These are phyloP conservation scores for Nicotiana rustica DNA, from an alignment of 305 asterid genomes.

Conservation along the genomic window DNA sequence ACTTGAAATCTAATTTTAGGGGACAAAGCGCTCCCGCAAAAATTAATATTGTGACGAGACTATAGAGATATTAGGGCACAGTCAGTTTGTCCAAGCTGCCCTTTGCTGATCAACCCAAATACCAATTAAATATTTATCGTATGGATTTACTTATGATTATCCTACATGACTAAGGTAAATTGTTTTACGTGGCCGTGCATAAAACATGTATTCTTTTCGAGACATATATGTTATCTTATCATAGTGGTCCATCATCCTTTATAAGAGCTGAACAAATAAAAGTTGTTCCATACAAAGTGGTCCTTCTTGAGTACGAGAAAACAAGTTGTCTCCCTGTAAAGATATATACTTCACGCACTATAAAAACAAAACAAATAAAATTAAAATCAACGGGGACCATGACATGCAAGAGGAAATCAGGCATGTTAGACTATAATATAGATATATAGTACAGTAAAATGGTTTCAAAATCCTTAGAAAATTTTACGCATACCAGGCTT, in stretches of 20 bases:
- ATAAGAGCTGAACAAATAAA: not conserved
- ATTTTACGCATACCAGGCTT: conserved; percentile 35
- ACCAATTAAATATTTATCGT: no score
- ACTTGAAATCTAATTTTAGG: no score
- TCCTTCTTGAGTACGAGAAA: conserved; percentile 43
- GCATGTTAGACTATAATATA: conserved; percentile 22
- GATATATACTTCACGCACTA: conserved; percentile 1
- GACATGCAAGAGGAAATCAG: conserved; percentile 27
- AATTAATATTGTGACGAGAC: no score
- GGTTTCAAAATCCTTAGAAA: conserved; percentile 36
- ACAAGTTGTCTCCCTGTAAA: conserved; percentile 28
- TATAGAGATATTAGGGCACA: no score
- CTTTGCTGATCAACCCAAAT: no score
- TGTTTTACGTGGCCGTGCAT: no score
- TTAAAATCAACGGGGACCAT: conserved; percentile 50
- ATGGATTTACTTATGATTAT: not conserved
- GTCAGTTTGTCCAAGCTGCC: no score
- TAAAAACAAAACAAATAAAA: not conserved
- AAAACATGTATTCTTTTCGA: not conserved
- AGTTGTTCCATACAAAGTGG: conserved; percentile 18
- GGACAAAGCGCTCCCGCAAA: no score
- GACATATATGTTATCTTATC: not conserved
- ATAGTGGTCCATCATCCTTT: not conserved
- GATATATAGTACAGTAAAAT: conserved; percentile 36
- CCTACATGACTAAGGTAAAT: no score